Conservation (phyloP, 202 grass and related monocot genomes). For the Setaria viridis region DNA sequence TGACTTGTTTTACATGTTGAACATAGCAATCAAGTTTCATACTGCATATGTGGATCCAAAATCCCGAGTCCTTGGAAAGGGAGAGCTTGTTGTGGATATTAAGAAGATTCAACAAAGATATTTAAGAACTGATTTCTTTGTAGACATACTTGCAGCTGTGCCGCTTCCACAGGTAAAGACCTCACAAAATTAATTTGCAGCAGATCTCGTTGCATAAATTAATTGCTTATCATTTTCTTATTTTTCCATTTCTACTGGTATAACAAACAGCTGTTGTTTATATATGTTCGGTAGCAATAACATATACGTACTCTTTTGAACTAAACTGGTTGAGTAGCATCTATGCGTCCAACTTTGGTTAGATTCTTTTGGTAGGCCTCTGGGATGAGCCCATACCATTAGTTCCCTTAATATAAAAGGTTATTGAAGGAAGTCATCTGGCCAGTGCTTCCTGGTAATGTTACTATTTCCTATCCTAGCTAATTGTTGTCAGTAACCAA, state of each 20-base stretch:
- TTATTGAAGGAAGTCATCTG: conserved; percentile 2
- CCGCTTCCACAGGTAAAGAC: conserved; percentile 75
- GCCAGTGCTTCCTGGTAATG: neutral
- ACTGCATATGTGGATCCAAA: conserved; percentile 87
- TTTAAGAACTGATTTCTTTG: conserved; percentile 66
- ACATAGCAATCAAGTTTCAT: conserved; percentile 77
- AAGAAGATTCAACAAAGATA: conserved; percentile 79
- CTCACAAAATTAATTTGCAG: neutral
- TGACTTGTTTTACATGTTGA: conserved; percentile 84
- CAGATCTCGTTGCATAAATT: neutral
- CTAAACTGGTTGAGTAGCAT: neutral
- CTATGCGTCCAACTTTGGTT: neutral
- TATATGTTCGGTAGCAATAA: neutral
- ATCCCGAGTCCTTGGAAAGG: conserved; percentile 80
- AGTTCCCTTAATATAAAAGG: neutral
- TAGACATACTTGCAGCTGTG: conserved; percentile 73
- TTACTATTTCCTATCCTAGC: conserved; percentile 2
- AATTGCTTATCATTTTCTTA: neutral
- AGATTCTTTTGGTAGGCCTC: neutral
- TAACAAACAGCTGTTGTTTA: neutral
- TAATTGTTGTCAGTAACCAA: neutral
- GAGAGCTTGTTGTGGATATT: conserved; percentile 74
- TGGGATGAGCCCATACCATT: neutral
- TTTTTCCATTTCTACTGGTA: conserved; percentile 17
- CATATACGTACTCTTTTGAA: neutral